Evolutionary conservation across 78 protist species (phyloP).

Genomic region (Planoprotostelium fungivorum): DNA sequence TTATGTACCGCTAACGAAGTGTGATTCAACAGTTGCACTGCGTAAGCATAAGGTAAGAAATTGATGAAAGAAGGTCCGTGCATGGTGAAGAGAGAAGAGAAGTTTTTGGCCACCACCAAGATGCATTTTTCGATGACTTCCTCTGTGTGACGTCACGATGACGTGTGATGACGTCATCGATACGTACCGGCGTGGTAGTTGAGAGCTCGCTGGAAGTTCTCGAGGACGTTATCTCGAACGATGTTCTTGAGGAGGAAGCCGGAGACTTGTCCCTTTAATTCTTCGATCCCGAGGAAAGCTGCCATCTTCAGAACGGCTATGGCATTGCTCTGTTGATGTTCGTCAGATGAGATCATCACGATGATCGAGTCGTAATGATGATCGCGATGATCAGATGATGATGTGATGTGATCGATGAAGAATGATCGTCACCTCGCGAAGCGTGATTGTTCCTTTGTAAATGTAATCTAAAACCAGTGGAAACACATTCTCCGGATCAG

Average conservation of each 20-base stretch:
- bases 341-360: too few relatives aligned
- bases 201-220: neutral
- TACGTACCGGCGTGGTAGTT: neutral
- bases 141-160: neutral
- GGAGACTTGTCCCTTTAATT: neutral
- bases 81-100: neutral
- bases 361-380: too few relatives aligned
- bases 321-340: neutral
- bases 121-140: neutral
- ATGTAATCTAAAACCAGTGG: neutral
- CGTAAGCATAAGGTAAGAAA: neutral
- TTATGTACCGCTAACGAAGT: neutral
- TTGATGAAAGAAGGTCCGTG: neutral
- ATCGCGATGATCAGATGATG: neutral
- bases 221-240: neutral
- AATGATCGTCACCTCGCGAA: neutral
- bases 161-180: neutral
- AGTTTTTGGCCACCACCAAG: neutral
- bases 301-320: neutral
- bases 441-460: neutral
- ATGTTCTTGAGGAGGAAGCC: neutral
- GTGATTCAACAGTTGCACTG: neutral
- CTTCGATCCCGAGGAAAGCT: neutral
- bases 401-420: neutral
- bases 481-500: neutral